phyloP scores from a whole-genome alignment of 2,329 filamentous ascomycete genomes.

The Aspergillus texensis region DNA sequence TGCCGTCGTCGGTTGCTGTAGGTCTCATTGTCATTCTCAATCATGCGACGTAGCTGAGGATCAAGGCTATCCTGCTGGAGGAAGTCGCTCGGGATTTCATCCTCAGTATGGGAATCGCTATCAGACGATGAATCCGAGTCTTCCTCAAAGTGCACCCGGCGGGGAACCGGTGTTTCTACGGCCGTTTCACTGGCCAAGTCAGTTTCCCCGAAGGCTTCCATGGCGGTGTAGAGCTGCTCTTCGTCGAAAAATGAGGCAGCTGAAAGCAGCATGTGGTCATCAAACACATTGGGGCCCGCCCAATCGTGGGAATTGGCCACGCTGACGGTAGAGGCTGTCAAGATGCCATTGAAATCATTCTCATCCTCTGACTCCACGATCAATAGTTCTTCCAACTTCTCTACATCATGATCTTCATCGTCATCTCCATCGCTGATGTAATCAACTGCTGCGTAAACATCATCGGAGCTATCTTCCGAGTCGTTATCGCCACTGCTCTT shows the following conservation, averaged over 20 bases:
- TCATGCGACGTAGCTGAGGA: slow-evolving; percentile 70
- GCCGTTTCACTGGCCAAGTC: slow-evolving; percentile 38
- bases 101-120: slow-evolving; percentile 53
- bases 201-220: slow-evolving; percentile 42
- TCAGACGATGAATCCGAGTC: slow-evolving; percentile 67
- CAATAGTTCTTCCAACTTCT: slow-evolving; percentile 75
- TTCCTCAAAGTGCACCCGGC: slow-evolving; percentile 72
- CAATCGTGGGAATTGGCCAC: slow-evolving; percentile 44
- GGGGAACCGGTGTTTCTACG: slow-evolving; percentile 48
- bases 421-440: slow-evolving; percentile 79
- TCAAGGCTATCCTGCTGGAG: slow-evolving; percentile 74
- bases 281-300: slow-evolving; percentile 56
- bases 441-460: slow-evolving; percentile 76
- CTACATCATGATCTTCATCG: slow-evolving; percentile 77
- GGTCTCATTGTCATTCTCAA: slow-evolving; percentile 64
- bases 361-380: slow-evolving; percentile 58
- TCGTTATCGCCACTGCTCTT: slow-evolving; percentile 35
- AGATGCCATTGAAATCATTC: slow-evolving; percentile 24
- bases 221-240: slow-evolving; percentile 43
- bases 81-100: slow-evolving; percentile 78
- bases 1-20: slow-evolving; percentile 32
- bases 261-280: slow-evolving; percentile 45
- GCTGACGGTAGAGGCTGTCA: slow-evolving; percentile 26
- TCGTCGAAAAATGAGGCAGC: slow-evolving; percentile 48
- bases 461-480: slow-evolving; percentile 56